These are phyloP conservation scores for Salinomyces thailandicus DNA, from an alignment of 2,329 filamentous ascomycete species.

Conservation along the genomic window DNA sequence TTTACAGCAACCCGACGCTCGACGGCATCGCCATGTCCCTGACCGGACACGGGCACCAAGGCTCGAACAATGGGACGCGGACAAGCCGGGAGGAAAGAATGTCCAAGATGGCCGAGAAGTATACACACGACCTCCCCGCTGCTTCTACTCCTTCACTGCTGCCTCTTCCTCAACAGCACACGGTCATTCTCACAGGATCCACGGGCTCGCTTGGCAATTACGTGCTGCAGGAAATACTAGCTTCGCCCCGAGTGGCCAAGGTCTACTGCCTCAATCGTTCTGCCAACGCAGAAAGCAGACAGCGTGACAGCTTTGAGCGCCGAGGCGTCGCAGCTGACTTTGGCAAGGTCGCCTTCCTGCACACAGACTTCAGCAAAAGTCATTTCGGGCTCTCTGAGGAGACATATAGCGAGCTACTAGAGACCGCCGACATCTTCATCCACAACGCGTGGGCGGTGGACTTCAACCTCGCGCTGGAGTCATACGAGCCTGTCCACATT, in stretches of 20 bases:
- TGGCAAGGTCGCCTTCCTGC: constrained; percentile 6
- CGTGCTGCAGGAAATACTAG: constrained; percentile 23
- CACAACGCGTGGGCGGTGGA: constrained; percentile 31
- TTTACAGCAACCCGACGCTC: constrained; percentile 23
- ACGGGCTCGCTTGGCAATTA: constrained; percentile 29
- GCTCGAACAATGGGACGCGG: not conserved
- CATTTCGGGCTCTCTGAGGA: constrained; percentile 17
- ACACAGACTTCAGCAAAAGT: constrained; percentile 15
- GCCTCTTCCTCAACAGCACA: constrained; percentile 1
- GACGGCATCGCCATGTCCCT: not conserved
- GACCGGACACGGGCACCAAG: not conserved
- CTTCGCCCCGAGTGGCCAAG: constrained; percentile 15
- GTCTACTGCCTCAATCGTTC: constrained; percentile 25
- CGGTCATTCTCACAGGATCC: constrained; percentile 26
- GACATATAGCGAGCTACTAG: constrained; percentile 14
- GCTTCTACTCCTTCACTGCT: not conserved
- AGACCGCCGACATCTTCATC: constrained; percentile 20
- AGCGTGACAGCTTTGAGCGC: constrained; percentile 13
- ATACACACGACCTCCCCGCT: constrained; percentile 15
- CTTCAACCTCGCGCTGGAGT: constrained; percentile 26
- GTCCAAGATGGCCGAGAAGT: constrained; percentile 21
- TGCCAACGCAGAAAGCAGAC: constrained; percentile 14
- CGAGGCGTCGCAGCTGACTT: constrained; percentile 17
- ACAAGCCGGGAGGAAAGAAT: constrained; percentile 15
- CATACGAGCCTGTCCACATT: constrained; percentile 23